These are phyloP conservation scores for Solioccasus polychromus DNA, from an alignment of 768 basidiomycete species.

Conservation along the genomic window DNA sequence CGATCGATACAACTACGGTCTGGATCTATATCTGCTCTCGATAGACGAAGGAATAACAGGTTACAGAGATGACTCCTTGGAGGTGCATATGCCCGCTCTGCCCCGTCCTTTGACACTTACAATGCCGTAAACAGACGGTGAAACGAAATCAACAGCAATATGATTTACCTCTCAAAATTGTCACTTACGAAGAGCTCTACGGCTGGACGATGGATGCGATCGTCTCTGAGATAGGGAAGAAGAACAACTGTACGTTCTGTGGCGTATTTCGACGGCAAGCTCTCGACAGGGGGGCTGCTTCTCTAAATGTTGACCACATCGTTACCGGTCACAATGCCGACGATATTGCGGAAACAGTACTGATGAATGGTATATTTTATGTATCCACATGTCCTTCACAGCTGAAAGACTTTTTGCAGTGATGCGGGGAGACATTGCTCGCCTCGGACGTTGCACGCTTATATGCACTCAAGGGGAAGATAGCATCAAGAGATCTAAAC, in stretches of 20 bases:
- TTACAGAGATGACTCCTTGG: conserved; percentile 95
- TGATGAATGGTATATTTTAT: conserved; percentile 88
- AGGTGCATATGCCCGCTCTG: conserved; percentile 51
- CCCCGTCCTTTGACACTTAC: neutral
- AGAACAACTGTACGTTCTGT: conserved; percentile 99
- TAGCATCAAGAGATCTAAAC: conserved; percentile 94
- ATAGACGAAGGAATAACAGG: conserved; percentile 99
- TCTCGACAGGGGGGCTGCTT: conserved; percentile 88
- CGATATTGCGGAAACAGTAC: conserved; percentile 96
- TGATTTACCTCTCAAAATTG: conserved; percentile 90
- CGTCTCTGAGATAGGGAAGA: conserved; percentile 90
- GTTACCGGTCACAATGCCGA: conserved; percentile 99
- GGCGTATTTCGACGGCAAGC: conserved; percentile 97
- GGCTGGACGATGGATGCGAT: conserved; percentile 99
- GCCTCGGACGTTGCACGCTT: conserved; percentile 88
- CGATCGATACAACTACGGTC: conserved; percentile 88
- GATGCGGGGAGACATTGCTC: conserved; percentile 96
- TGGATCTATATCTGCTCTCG: conserved; percentile 88
- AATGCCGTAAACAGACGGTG: conserved; percentile 65
- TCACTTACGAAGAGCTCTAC: conserved; percentile 94
- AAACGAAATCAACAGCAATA: conserved; percentile 97
- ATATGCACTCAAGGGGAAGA: conserved; percentile 97
- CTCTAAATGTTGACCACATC: conserved; percentile 90
- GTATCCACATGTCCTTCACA: neutral
- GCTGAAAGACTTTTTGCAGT: conserved; percentile 48